Base-by-base conservation (phyloP, 371 early-diverging fungal species). In the Mucor irregularis region DNA sequence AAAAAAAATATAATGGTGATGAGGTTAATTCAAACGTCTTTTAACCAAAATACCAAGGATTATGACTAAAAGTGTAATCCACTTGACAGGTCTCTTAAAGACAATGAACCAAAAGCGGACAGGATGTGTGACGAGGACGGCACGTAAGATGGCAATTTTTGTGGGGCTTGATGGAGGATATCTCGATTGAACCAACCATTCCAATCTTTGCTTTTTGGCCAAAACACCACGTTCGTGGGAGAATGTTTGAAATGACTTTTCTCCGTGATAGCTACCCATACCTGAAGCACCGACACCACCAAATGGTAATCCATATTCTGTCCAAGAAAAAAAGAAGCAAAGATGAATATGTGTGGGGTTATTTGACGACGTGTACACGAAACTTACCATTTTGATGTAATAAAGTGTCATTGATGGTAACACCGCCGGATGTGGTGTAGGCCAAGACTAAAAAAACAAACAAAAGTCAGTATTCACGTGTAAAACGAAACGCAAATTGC, bases 201-300 rank as follows among this genome's bases (percentile, higher is more conserved):
- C 80, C 55, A 62, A 28, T 21, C 58, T 53, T 34, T 71, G 61
- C 26, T 66, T 71, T 68, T 78, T 81, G 56, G 68, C 61, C 70
- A 86, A 61, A 8, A 78, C 68, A 2, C 77, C 61, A 6, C 89
- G 76, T 38, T 81, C 78, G 48, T 92, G 91, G 7, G 88, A 81
- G 64, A 95, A 92, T 1, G 78, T 64, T n/a, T 89, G 74, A 52
- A 94, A 90, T 8, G 92, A 88, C 52, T 71, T 64, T 53, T 81
- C 78, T 37, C 95, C 96, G 52, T 90, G 91, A 71, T 95, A 96
- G 7, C 66, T 58, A 34, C 97, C 97, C 67, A 89, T 82, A 21
- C 97, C 97, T 5, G 92, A 91, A 5, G 72, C 61, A 0, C 96
- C 96, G 5, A 87, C 81, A 14, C 96, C 97, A 53, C 95, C 96